Evolutionary conservation across 768 basidiomycete genomes (phyloP).

Genomic region (Leccinum subgranulosum): DNA sequence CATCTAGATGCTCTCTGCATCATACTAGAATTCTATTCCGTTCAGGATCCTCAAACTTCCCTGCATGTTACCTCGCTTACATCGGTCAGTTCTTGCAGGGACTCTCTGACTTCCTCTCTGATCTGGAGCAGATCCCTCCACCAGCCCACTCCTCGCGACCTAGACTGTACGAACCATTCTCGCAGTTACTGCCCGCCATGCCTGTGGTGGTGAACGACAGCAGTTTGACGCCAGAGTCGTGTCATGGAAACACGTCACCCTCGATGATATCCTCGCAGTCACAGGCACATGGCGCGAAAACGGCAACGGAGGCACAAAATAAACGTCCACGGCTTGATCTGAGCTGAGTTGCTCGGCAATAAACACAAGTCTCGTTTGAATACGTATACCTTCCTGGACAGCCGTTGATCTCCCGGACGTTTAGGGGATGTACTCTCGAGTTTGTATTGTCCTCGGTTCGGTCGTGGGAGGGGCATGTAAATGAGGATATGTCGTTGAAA

Average conservation of each 20-base stretch:
- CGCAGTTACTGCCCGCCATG: constrained; percentile 28
- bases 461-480: neutral
- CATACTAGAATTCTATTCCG: constrained; percentile 69
- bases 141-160: constrained; percentile 40
- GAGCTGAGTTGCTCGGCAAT: constrained; percentile 17
- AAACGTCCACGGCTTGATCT: constrained; percentile 25
- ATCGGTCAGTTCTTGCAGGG: constrained; percentile 40
- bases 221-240: constrained; percentile 56
- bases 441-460: neutral
- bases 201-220: constrained; percentile 30
- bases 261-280: constrained; percentile 25
- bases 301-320: constrained; percentile 12
- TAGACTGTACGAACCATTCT: constrained; percentile 39
- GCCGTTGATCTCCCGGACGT: neutral
- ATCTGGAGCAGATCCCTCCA: constrained; percentile 43
- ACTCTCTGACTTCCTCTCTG: constrained; percentile 2
- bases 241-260: constrained; percentile 57
- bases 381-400: neutral
- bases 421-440: neutral
- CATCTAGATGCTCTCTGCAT: constrained; percentile 58
- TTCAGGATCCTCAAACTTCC: constrained; percentile 51
- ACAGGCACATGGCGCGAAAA: constrained; percentile 14
- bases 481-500: neutral
- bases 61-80: constrained; percentile 50
- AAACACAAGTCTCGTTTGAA: neutral